A percentile compares a stretch with the other conserved stretches of the same genome.
These are phyloP conservation scores for Escallonia herrerae DNA, from an alignment of 129 eudicot species.

Conservation along the genomic window DNA sequence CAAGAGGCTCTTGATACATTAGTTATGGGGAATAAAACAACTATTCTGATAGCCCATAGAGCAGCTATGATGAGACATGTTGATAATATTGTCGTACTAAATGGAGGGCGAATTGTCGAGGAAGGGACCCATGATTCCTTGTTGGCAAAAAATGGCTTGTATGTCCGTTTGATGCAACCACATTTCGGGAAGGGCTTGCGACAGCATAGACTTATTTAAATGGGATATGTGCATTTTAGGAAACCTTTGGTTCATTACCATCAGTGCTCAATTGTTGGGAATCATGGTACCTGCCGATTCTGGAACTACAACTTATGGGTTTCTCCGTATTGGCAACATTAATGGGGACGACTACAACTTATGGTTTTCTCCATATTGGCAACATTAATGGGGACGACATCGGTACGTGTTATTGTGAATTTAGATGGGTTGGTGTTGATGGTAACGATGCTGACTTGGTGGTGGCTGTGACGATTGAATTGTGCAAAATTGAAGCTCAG, in stretches of 20 bases:
- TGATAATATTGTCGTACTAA: slow-evolving; percentile 88
- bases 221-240: slow-evolving; percentile 7
- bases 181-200: slow-evolving; percentile 86
- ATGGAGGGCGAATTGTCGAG: slow-evolving; percentile 90
- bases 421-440: not conserved
- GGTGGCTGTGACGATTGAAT: slow-evolving; percentile 24
- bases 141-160: slow-evolving; percentile 74
- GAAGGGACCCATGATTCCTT: slow-evolving; percentile 79
- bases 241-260: not conserved
- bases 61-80: slow-evolving; percentile 99
- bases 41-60: slow-evolving; percentile 88
- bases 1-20: slow-evolving; percentile 98
- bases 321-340: slow-evolving; percentile 25
- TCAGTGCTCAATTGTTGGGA: not conserved
- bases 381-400: not conserved
- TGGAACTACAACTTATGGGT: not conserved
- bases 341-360: slow-evolving; percentile 8
- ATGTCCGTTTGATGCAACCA: slow-evolving; percentile 91
- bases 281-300: not conserved
- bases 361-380: not conserved
- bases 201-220: slow-evolving; percentile 65
- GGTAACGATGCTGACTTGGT: slow-evolving; percentile 6
- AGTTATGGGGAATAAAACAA: slow-evolving; percentile 93
- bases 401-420: not conserved
- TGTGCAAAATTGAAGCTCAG: slow-evolving; percentile 9